phyloP scores from a whole-genome alignment of 2,329 filamentous ascomycete genomes.

The Colletotrichum lini region DNA sequence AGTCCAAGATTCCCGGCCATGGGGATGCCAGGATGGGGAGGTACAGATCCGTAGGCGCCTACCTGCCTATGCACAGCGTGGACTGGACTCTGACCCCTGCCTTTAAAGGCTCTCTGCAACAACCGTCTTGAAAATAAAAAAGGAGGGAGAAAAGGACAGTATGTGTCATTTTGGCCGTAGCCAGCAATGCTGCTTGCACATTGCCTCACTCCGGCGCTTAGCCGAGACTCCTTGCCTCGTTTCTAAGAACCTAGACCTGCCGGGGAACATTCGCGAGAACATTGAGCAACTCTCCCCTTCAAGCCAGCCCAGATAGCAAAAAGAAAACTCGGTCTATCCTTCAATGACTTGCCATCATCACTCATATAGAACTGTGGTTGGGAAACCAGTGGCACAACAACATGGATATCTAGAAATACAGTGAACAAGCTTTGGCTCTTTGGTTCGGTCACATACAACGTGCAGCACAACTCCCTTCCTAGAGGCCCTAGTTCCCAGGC shows the following conservation, averaged over 20 bases:
- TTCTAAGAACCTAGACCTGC: not conserved
- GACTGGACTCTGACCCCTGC: no score
- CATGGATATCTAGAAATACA: conserved; percentile 38
- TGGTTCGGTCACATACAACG: not conserved
- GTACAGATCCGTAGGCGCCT: not conserved
- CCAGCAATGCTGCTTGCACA: conserved; percentile 5
- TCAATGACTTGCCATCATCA: conserved; percentile 8
- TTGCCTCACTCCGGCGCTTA: not conserved
- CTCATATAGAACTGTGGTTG: not conserved
- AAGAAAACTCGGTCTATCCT: conserved; percentile 6
- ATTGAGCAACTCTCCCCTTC: not conserved
- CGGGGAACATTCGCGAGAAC: not conserved
- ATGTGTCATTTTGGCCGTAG: conserved; percentile 1
- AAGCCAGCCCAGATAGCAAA: not conserved
- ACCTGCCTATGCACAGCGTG: not conserved
- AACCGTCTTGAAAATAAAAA: no score
- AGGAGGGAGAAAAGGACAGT: not conserved
- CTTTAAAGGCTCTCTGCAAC: no score
- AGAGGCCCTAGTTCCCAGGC: not conserved
- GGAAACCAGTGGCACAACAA: conserved; percentile 6
- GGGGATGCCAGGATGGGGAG: not conserved
- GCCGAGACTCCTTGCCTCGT: not conserved
- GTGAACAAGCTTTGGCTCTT: not conserved
- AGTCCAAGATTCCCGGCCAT: not conserved
- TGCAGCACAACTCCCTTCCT: conserved; percentile 3